Evolutionary conservation across 1,284 basidiomycete genomes (phyloP), one percentile per base, ranked within the genome.

Genomic region (Irpex sp.): DNA sequence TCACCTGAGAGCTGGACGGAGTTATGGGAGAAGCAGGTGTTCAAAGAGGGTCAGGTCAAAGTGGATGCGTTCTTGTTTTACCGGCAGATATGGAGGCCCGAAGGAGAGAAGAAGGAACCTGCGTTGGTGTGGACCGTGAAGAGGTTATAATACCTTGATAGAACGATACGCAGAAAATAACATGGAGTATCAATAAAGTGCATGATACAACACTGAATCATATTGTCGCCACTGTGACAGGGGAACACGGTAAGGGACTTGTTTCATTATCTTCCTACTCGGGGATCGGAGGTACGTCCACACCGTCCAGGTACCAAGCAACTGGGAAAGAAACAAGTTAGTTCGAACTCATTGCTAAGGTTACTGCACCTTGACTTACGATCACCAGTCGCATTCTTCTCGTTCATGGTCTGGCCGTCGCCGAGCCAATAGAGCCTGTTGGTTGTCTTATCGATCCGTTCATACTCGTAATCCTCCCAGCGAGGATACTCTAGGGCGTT

Each of bases 391-490:
- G 75, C 70, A 21, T 72, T 74, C 65, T 77, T 79, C 70, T 83
- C 81, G 31, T 78, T 77, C 47, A 74, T 72, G 13, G 82, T 83
- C 64, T 75, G 78, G 13, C 86, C 85, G 61, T 86, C 81, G 0
- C 86, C 85, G 0, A 87, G 75, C 83, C 85, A 88, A 69, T 83
- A 78, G 68, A 86, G 78, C 4, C 82, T 75, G 66, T 86, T 86
- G 62, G 72, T 72, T 11, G 72, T 70, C 1, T 71, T 74, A 57
- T 84, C 81, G 2, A 82, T 70, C 3, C 63, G 72, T 64, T 86
- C 82, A 66, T 85, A 89, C 36, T 80, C 77, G 67, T 78, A 88
- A 67, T 89, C 87, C 65, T 89, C 87, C 86, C 86, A 89, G 2
- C 86, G 81, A 0, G 86, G 86, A 70, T 85, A 67, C 44, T 75